These are phyloP conservation scores for Phylloporus sp. DNA, from an alignment of 768 basidiomycete genomes.

Conservation along the genomic window DNA sequence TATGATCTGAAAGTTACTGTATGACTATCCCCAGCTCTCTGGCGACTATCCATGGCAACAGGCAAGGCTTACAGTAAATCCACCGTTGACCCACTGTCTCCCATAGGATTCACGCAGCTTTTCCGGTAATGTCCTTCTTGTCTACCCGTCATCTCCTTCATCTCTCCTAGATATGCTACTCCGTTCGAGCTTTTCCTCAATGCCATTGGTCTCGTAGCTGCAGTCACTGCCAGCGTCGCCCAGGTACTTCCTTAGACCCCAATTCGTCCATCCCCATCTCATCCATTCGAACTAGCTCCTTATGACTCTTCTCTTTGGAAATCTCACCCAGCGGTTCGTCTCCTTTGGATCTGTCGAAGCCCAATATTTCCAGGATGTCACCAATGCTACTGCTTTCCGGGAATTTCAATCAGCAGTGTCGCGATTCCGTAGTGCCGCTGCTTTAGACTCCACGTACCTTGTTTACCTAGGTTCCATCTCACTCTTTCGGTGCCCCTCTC, in stretches of 20 bases:
- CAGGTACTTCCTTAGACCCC: constrained; percentile 52
- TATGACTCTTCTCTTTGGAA: constrained; percentile 83
- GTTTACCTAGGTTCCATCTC: constrained; percentile 54
- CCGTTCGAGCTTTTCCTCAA: constrained; percentile 62
- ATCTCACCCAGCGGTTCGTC: constrained; percentile 72
- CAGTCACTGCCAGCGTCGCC: constrained; percentile 71
- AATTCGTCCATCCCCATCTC: neutral
- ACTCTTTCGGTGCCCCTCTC: neutral
- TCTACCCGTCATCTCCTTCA: neutral
- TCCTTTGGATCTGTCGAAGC: constrained; percentile 36
- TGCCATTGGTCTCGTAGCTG: constrained; percentile 64
- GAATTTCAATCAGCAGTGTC: constrained; percentile 33
- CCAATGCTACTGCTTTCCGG: constrained; percentile 28
- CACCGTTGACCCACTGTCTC: constrained; percentile 9
- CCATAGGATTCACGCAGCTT: constrained; percentile 41
- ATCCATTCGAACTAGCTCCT: constrained; percentile 45
- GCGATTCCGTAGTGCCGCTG: constrained; percentile 48
- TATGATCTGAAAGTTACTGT: no score
- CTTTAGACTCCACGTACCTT: constrained; percentile 58
- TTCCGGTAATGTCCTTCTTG: constrained; percentile 39
- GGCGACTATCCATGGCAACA: no score
- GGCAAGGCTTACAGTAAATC: no score
- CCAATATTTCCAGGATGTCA: constrained; percentile 19
- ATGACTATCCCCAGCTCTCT: no score
- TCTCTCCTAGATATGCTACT: constrained; percentile 60